A percentile compares a stretch with the other conserved stretches of the same genome.
Evolutionary conservation across 768 basidiomycete species (phyloP).

Genomic region (Psilocybe sp.): DNA sequence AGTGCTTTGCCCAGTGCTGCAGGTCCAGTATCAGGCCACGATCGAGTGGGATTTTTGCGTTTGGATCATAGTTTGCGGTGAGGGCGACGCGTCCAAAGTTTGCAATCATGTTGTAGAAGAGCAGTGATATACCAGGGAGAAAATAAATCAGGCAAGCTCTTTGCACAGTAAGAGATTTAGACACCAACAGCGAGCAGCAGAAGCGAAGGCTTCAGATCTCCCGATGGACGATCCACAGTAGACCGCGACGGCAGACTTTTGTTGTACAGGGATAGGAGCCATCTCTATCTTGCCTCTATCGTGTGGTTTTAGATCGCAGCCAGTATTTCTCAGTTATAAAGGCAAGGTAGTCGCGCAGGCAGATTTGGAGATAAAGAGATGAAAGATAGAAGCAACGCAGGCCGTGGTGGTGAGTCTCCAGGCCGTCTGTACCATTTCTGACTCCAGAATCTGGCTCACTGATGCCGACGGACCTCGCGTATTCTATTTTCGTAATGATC

Average conservation of each 20-base stretch:
- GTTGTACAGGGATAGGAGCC: neutral
- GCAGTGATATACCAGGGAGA: neutral
- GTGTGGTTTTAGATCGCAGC: too few relatives aligned
- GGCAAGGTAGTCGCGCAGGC: too few relatives aligned
- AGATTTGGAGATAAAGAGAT: neutral
- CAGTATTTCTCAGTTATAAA: too few relatives aligned
- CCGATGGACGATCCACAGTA: conserved; percentile 83
- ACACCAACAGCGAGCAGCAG: conserved; percentile 69
- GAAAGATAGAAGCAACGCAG: neutral
- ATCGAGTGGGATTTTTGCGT: too few relatives aligned
- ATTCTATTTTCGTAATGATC: neutral
- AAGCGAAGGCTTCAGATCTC: conserved; percentile 52
- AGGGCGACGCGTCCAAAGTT: too few relatives aligned
- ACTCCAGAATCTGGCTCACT: neutral
- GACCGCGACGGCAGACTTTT: conserved; percentile 56
- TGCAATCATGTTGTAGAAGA: too few relatives aligned
- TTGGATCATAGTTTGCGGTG: too few relatives aligned
- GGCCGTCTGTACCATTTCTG: neutral
- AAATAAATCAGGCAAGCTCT: neutral
- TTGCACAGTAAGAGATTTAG: neutral
- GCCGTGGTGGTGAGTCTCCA: neutral
- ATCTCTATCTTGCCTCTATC: neutral
- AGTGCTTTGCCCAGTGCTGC: conserved; percentile 75
- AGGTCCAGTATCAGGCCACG: neutral
- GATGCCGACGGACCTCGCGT: neutral